Evolutionary conservation across 2,329 filamentous ascomycete species (phyloP).

Genomic region (Apiospora marii): DNA sequence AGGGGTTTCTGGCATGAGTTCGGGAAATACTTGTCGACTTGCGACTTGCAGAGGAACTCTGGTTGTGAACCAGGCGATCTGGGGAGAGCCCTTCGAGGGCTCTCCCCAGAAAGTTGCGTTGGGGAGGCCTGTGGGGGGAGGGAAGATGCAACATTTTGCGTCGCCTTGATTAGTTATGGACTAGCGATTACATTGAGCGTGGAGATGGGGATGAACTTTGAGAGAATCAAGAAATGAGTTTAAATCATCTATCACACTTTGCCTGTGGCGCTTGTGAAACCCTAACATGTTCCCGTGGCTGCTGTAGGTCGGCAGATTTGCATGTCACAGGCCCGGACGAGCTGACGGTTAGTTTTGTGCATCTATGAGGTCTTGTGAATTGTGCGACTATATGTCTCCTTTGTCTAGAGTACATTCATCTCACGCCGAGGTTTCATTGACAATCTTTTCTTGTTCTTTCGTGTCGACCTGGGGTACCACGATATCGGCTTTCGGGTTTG

Average conservation of each 20-base stretch:
- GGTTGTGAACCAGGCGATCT: background rate
- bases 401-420: background rate
- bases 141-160: background rate
- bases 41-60: background rate
- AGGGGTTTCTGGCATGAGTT: background rate
- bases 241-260: conserved; percentile 3
- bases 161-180: conserved; percentile 16
- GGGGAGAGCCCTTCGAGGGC: background rate
- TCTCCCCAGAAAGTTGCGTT: background rate
- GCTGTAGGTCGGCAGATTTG: background rate
- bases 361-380: conserved; percentile 12
- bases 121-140: conserved; percentile 16
- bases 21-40: background rate
- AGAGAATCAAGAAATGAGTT: conserved; percentile 19
- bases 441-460: conserved; percentile 40
- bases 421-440: conserved; percentile 24
- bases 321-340: background rate
- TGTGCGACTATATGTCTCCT: conserved; percentile 9
- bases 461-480: conserved; percentile 71
- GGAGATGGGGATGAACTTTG: conserved; percentile 5
- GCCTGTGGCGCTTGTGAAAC: background rate
- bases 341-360: background rate
- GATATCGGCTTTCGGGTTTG: conserved; percentile 63
- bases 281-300: background rate
- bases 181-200: conserved; percentile 20